Percentiles rank a stretch among this genome's conserved stretches.
These are phyloP conservation scores for Podaxis carcinomalis DNA, from an alignment of 768 basidiomycete genomes.

Conservation along the genomic window DNA sequence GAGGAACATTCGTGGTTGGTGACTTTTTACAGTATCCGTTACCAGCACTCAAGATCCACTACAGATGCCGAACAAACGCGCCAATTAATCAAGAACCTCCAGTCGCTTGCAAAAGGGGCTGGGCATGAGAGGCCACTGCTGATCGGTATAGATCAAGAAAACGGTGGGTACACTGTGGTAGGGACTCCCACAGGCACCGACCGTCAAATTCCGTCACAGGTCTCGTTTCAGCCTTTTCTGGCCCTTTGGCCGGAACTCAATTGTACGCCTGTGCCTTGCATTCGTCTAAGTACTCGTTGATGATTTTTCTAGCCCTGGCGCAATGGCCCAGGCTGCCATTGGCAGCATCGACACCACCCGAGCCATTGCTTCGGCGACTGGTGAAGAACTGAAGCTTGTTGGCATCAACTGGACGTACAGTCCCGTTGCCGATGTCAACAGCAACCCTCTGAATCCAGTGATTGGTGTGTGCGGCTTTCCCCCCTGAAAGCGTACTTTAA, in stretches of 20 bases:
- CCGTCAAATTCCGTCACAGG: constrained; percentile 30
- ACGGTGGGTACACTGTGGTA: constrained; percentile 34
- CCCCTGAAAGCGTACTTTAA: not conserved
- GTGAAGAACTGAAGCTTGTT: constrained; percentile 49
- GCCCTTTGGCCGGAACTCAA: constrained; percentile 53
- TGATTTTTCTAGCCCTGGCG: constrained; percentile 52
- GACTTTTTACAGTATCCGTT: not conserved
- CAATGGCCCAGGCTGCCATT: constrained; percentile 66
- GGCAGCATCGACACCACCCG: constrained; percentile 40
- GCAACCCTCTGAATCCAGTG: constrained; percentile 64
- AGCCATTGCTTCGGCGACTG: constrained; percentile 44
- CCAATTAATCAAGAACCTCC: constrained; percentile 43
- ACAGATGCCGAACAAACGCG: constrained; percentile 50
- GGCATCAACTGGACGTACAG: constrained; percentile 73
- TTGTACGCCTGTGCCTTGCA: constrained; percentile 43
- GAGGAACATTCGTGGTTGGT: constrained; percentile 54
- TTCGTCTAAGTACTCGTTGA: not conserved
- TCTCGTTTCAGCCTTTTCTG: constrained; percentile 65
- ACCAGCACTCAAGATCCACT: not conserved
- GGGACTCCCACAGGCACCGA: not conserved
- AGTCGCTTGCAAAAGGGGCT: constrained; percentile 49
- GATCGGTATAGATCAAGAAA: constrained; percentile 74
- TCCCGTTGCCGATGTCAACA: constrained; percentile 71
- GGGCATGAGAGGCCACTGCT: constrained; percentile 55
- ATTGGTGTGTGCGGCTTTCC: constrained; percentile 42